Base-by-base conservation (phyloP, 306 rosid species). In the Vicia sativa region DNA sequence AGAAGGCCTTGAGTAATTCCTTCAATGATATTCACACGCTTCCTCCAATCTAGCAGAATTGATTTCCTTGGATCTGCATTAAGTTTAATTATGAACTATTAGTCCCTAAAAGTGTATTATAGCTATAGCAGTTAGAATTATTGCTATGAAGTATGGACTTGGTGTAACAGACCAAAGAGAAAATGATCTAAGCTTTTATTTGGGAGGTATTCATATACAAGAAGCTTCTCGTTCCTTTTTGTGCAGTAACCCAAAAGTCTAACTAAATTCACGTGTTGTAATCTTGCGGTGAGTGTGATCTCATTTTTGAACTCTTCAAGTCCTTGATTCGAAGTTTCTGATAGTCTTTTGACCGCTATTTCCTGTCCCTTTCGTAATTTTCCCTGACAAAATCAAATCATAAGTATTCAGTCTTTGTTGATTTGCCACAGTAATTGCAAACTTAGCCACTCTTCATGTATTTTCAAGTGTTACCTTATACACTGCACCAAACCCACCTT, bases 1-100 rank as follows among this genome's bases (percentile, higher is more conserved):
- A 87, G 75, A 79, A 89, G 91, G 29, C 96, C 93, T 67, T 86
- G 93, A 62, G 70, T 84, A 50, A 89, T 53, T 15, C 91, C 93
- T 71, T 84, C 86, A 28, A 89, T 87, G 45, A 87, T 80, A 31
- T 83, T 82, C 19, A 83, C 84, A 44, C 82, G 79, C 49, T 65
- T 79, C 43, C 4, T 25, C 89, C 91, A 89, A 37, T 85, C 80
- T 55, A 89, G 61, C 13, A 66, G 31, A 53, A 11, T 5, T 59
- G 76, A 34, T 80, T 66, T 70, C 35, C 41, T 48, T 42, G 73
- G 79, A 81, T 83, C 96, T 89, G 72, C 67, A 74, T 11, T 25
- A 49, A 50, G 73, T 38, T 72, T 46, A 81, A 43, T 12, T 37
- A 9, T 61, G 4, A 78, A 46, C 5, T 55, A 35, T 57, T 58